Conservation (phyloP, 192 early-diverging fungal genomes). For the Podila epigama region DNA sequence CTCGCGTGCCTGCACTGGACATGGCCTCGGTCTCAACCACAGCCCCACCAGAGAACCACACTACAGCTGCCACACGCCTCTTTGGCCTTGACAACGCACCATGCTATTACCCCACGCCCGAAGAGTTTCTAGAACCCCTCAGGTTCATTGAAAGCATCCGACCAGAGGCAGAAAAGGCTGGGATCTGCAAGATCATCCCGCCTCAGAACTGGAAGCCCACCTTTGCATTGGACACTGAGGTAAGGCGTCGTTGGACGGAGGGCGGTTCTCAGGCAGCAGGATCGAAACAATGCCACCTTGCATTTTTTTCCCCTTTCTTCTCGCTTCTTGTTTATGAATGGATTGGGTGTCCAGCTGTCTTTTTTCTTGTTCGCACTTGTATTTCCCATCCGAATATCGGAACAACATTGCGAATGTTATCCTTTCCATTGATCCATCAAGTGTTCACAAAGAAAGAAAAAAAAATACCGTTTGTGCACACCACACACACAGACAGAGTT, state of each 20-base stretch:
- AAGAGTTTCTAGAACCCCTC: constrained; percentile 88
- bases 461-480: no score
- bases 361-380: no score
- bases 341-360: no score
- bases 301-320: no score
- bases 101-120: constrained; percentile 77
- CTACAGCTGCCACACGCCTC: constrained; percentile 50
- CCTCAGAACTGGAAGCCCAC: constrained; percentile 85
- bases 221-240: constrained; percentile 86
- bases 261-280: no score
- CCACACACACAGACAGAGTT: no score
- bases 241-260: constrained; percentile 19
- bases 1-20: constrained; percentile 36
- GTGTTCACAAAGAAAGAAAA: no score
- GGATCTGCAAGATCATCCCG: constrained; percentile 94
- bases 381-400: no score
- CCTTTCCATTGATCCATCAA: no score
- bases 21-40: constrained; percentile 31
- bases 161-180: constrained; percentile 75
- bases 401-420: no score
- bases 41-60: constrained; percentile 28
- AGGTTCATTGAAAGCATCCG: constrained; percentile 86
- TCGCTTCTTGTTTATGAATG: no score
- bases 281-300: no score
- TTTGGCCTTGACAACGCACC: constrained; percentile 83